Evolutionary conservation across 106 monocot genomes (phyloP), one percentile per base, ranked within the genome.

Genomic region (Posidonia australis): DNA sequence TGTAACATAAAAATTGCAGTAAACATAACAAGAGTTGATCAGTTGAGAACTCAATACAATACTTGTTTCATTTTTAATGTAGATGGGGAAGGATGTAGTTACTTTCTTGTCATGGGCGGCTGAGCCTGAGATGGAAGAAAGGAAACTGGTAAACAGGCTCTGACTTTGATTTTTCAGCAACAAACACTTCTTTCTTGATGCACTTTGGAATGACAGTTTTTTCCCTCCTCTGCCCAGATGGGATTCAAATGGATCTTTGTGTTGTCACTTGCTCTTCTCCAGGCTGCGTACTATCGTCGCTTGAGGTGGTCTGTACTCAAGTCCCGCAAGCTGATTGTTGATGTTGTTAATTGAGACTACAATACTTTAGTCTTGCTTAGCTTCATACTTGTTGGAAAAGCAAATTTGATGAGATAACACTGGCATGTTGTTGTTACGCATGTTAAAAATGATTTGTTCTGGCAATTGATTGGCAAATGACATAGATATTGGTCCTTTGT

Each of bases 61-160:
- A 5, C 44, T 45, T 43, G 54, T 21, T 52, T 52, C 47, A 41
- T 22, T 46, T 5, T 45, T 51, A 5, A 64, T 64, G 10, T 72
- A 90, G 94, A 96, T 96, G 89, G 90, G 90, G 19, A 96, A 96
- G 75, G 94, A 96, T 82, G 90, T 96, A 6, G 94, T 96, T 7
- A 58, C 89, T 54, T 90, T 94, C 73, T 77, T 94, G 44, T 76
- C 94, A 44, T 96, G 94, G 94, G 94, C 86, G 17, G 90, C 86
- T 6, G 90, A 90, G 60, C 90, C 90, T 32, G 90, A 90, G 70
- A 90, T 90, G 90, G 90, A 90, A 72, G 90, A 90, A 73, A 78
- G 90, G 43, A 90, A 90, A 60, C 79, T 90, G 76, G 86, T 90
- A 81, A 78, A 10, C 7, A n/a, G 5, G 19, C 26, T 14, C 44